A percentile compares a stretch with the other conserved stretches of the same genome.
Conservation (phyloP, 768 basidiomycete species). For the Boletus insuetus region DNA sequence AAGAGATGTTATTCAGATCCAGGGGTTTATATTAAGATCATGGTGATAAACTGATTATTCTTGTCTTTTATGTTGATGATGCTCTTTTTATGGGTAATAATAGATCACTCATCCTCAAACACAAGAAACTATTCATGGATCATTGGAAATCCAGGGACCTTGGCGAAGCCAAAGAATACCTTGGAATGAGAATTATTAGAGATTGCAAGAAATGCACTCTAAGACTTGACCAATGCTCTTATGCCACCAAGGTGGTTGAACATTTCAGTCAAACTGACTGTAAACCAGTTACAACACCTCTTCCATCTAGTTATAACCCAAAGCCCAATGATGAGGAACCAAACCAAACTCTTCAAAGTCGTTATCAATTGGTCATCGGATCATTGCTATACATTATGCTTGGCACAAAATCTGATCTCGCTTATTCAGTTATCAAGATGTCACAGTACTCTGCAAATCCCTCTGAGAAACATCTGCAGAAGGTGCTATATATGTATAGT, state of each 20-base stretch:
- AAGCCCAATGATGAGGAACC: neutral
- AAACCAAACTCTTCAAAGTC: neutral
- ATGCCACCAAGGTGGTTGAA: neutral
- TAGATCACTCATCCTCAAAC: neutral
- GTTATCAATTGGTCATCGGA: neutral
- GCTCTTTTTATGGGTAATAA: neutral
- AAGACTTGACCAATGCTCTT: neutral
- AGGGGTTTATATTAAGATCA: neutral
- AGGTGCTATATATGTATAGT: neutral
- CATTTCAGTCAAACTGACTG: neutral
- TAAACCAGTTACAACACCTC: neutral
- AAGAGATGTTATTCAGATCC: neutral
- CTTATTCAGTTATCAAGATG: neutral
- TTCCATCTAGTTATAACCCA: neutral
- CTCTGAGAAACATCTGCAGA: neutral
- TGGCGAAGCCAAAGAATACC: neutral
- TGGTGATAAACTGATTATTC: neutral
- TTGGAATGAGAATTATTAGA: neutral
- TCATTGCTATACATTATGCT: neutral
- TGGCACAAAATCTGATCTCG: neutral
- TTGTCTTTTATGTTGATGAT: neutral
- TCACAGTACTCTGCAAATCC: neutral
- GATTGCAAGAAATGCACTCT: neutral
- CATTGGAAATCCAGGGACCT: neutral
- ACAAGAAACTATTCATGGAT: neutral